Base-by-base conservation (phyloP, 2,329 filamentous ascomycete genomes). In the Didymella pomorum region DNA sequence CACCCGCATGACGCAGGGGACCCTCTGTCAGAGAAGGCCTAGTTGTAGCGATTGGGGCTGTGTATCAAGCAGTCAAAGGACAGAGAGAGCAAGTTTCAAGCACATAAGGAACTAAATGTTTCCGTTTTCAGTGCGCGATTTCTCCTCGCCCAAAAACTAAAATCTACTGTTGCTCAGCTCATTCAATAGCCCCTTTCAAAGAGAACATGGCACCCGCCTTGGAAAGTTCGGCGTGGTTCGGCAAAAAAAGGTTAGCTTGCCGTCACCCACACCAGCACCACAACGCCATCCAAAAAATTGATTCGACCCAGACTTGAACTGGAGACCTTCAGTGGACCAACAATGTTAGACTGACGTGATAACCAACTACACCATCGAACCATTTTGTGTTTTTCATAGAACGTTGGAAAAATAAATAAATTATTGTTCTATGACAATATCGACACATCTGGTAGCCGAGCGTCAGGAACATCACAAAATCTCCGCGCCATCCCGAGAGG, bases 311-410 rank as follows among this genome's bases (percentile, higher is more conserved):
- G 62, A 62, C 59, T 65, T 62, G 62, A 65, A 65, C 62, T 63
- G 60, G 52, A 62, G 56, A 58, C 56, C 56, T 58, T 58, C 56
- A 58, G 56, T 58, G 56, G 16, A 16, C 56, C 50, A 58, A 58
- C 56, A 41, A 54, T 79, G 77, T 79, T 78, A 78, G 76, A 79
- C 76, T 78, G 71, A 78, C 75, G 77, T 79, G 76, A 78, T 78
- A 78, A 79, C 76, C 76, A 78, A 78, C 77, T 79, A 79, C 77
- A 79, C 76, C 73, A 76, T 58, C 56, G 56, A 58, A 58, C 56
- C 56, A 25, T 18, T 45, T 48, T n/a, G 31, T 18, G 7, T 37
- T 9, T 9, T 37, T 37, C 14, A 9, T 20, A 3, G 14, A 16
- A 18, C 4, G 6, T 33, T 16, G 3, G 14, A 1, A 12, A 4